Evolutionary conservation across 192 early-diverging fungal genomes (phyloP).

Genomic region (Linnemannia zychae): DNA sequence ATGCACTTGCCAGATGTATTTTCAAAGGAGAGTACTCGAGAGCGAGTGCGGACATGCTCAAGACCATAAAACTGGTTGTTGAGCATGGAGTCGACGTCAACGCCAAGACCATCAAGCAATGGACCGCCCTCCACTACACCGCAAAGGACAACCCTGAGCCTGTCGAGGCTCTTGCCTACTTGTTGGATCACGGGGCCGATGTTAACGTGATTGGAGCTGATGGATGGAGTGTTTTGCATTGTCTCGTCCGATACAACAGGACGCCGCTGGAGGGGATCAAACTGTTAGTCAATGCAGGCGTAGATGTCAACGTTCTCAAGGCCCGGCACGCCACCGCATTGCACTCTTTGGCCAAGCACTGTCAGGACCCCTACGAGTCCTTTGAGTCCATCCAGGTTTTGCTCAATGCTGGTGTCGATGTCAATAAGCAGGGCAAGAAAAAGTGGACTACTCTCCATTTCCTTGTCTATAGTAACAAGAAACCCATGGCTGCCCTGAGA

Average conservation of each 20-base stretch:
- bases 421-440: conserved; percentile 69
- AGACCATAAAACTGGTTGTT: conserved; percentile 63
- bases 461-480: conserved; percentile 53
- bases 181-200: conserved; percentile 74
- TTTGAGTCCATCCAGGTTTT: conserved; percentile 55
- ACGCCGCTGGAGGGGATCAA: conserved; percentile 65
- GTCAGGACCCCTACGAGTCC: conserved; percentile 48
- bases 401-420: conserved; percentile 68
- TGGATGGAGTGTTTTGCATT: conserved; percentile 71
- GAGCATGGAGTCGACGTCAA: conserved; percentile 71
- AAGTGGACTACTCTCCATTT: conserved; percentile 72
- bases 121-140: conserved; percentile 60
- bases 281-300: conserved; percentile 49
- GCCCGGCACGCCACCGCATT: conserved; percentile 49
- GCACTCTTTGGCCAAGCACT: conserved; percentile 52
- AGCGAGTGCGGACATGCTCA: conserved; percentile 48
- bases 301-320: conserved; percentile 56
- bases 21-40: conserved; percentile 53
- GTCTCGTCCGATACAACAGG: conserved; percentile 61
- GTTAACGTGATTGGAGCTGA: conserved; percentile 72
- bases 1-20: conserved; percentile 66
- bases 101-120: conserved; percentile 61
- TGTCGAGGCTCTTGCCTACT: conserved; percentile 52
- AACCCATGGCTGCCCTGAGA: conserved; percentile 46
- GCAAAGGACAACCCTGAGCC: conserved; percentile 65